phyloP scores from a whole-genome alignment of 768 basidiomycete genomes.

The Leccinum uliginosum region DNA sequence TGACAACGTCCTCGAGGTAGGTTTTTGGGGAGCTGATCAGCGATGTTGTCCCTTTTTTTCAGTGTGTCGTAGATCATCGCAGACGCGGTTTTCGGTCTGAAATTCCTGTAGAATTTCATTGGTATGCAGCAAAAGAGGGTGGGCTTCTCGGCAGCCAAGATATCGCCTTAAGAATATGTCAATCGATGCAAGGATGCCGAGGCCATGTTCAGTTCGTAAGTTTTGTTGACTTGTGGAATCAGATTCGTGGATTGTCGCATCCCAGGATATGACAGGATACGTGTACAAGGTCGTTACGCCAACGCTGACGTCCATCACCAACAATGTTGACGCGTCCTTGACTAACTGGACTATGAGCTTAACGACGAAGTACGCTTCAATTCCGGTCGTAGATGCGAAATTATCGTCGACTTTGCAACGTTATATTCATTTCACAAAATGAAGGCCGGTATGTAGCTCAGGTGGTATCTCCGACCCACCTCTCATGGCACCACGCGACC shows the following conservation, averaged over 20 bases:
- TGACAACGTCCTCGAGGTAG: constrained; percentile 13
- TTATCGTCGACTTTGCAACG: constrained; percentile 10
- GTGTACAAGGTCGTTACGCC: constrained; percentile 10
- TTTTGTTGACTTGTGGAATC: constrained; percentile 3
- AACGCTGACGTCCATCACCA: constrained; percentile 28
- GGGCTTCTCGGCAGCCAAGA: constrained; percentile 35
- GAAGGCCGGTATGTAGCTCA: constrained; percentile 12
- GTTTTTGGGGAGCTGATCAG: not conserved
- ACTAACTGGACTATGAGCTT: constrained; percentile 33
- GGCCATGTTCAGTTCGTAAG: constrained; percentile 47
- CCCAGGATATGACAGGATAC: constrained; percentile 37
- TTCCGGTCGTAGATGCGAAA: constrained; percentile 16
- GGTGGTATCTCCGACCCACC: constrained; percentile 43
- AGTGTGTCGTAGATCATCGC: constrained; percentile 7
- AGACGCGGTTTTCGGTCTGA: constrained; percentile 54
- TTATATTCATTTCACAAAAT: not conserved
- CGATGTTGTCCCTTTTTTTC: not conserved
- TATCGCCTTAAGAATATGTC: constrained; percentile 46
- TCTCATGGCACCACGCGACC: constrained; percentile 40
- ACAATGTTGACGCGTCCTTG: constrained; percentile 41
- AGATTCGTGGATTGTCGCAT: not conserved
- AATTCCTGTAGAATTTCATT: constrained; percentile 71
- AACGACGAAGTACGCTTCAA: constrained; percentile 29
- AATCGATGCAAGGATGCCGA: constrained; percentile 39
- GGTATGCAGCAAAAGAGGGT: constrained; percentile 73